Conservation (phyloP, 768 basidiomycete species). For the Panaeolus papilionaceus region DNA sequence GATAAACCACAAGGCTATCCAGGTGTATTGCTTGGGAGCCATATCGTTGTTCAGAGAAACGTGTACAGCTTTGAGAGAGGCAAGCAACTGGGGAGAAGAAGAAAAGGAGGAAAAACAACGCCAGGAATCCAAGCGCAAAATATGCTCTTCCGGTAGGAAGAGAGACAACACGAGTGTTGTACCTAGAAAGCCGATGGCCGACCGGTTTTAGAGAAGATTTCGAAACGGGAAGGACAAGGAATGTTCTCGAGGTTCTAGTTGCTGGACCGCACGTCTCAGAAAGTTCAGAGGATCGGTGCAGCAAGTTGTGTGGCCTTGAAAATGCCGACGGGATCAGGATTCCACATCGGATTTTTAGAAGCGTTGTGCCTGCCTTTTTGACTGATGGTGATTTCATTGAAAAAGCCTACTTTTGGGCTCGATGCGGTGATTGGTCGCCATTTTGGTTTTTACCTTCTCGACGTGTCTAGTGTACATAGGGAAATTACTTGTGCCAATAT, state of each 20-base stretch:
- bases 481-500: background rate
- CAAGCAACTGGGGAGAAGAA: background rate
- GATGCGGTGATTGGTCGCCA: conserved; percentile 23
- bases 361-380: conserved; percentile 16
- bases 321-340: conserved; percentile 27
- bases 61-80: background rate
- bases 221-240: conserved; percentile 3
- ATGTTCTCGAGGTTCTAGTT: conserved; percentile 6
- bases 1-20: conserved; percentile 63
- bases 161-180: conserved; percentile 10
- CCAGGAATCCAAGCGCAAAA: conserved; percentile 4
- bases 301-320: conserved; percentile 25
- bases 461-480: background rate
- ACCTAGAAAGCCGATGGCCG: conserved; percentile 9
- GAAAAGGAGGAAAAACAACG: background rate
- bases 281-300: conserved; percentile 16
- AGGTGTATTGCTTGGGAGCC: conserved; percentile 45
- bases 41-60: conserved; percentile 20
- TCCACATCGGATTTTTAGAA: conserved; percentile 21
- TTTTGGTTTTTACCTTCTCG: conserved; percentile 14
- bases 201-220: conserved; percentile 10
- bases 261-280: conserved; percentile 8
- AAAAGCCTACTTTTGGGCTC: conserved; percentile 11
- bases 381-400: conserved; percentile 24
- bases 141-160: conserved; percentile 9